A percentile compares a stretch with the other conserved stretches of the same genome.
Evolutionary conservation across 805 yeast species (phyloP).

Genomic region (Wickerhamiella kurtzmanii): DNA sequence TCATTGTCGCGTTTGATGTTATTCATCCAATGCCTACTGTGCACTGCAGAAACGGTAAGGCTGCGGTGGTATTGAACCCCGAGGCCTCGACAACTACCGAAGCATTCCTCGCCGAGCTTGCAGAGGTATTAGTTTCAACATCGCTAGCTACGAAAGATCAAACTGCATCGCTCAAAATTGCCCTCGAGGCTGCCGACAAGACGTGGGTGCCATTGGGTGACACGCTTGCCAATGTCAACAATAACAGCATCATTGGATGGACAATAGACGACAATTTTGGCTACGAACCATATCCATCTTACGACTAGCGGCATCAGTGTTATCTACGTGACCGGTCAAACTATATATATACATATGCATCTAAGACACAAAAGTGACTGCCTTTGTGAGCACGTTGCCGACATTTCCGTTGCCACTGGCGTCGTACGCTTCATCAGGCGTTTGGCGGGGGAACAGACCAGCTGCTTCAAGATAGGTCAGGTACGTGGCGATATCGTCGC

Average conservation of each 20-base stretch:
- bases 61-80: constrained; percentile 11
- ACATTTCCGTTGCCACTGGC: constrained; percentile 58
- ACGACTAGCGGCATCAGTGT: not conserved
- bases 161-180: constrained; percentile 15
- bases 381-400: constrained; percentile 18
- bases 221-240: constrained; percentile 5
- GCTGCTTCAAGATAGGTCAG: constrained; percentile 31
- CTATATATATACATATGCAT: not conserved
- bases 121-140: constrained; percentile 18
- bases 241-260: constrained; percentile 7
- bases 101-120: constrained; percentile 17
- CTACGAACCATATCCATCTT: constrained; percentile 6
- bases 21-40: constrained; percentile 11
- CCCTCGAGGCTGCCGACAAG: constrained; percentile 6
- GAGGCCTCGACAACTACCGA: constrained; percentile 7
- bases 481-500: constrained; percentile 33
- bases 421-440: constrained; percentile 36
- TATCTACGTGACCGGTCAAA: not conserved
- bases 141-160: constrained; percentile 13
- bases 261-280: constrained; percentile 10
- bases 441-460: constrained; percentile 26
- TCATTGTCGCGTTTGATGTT: not conserved
- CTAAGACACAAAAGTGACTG: not conserved
- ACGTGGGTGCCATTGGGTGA: constrained; percentile 13
- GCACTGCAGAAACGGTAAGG: constrained; percentile 12